Evolutionary conservation across 352 stramenopile species (phyloP).

Genomic region (Pythium dissotocum): DNA sequence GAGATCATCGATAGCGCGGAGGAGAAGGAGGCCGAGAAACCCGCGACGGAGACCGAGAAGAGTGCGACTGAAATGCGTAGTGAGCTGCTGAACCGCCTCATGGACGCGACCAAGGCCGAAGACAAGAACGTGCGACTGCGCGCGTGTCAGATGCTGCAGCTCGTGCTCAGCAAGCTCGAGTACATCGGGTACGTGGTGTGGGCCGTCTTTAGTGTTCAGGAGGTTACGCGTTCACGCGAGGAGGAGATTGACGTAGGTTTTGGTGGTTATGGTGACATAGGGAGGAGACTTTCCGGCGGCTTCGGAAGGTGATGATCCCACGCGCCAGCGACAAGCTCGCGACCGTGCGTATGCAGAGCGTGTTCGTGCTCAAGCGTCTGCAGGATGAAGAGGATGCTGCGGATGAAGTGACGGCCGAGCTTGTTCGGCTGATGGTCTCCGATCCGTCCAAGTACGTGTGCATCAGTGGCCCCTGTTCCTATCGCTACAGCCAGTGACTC

Average conservation of each 20-base stretch:
- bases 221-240: too few relatives aligned
- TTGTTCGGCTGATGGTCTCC: conserved; percentile 63
- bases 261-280: conserved; percentile 22
- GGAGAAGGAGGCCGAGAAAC: background rate
- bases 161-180: conserved; percentile 55
- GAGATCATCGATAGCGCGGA: background rate
- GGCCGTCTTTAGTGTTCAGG: too few relatives aligned
- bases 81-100: conserved; percentile 48
- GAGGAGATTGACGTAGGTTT: too few relatives aligned
- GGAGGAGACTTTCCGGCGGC: conserved; percentile 34
- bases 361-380: conserved; percentile 60
- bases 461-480: too few relatives aligned
- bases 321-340: conserved; percentile 68
- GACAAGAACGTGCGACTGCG: conserved; percentile 58
- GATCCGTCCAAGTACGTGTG: conserved; percentile 69
- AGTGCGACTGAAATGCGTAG: conserved; percentile 43
- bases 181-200: conserved; percentile 46
- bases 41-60: background rate
- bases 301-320: conserved; percentile 46
- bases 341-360: conserved; percentile 56
- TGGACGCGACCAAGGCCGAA: conserved; percentile 57
- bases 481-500: too few relatives aligned
- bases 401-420: conserved; percentile 45
- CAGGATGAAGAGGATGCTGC: conserved; percentile 42
- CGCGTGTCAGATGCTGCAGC: conserved; percentile 62